Conservation (phyloP, 305 asterid genomes). For the Andrographis paniculata region DNA sequence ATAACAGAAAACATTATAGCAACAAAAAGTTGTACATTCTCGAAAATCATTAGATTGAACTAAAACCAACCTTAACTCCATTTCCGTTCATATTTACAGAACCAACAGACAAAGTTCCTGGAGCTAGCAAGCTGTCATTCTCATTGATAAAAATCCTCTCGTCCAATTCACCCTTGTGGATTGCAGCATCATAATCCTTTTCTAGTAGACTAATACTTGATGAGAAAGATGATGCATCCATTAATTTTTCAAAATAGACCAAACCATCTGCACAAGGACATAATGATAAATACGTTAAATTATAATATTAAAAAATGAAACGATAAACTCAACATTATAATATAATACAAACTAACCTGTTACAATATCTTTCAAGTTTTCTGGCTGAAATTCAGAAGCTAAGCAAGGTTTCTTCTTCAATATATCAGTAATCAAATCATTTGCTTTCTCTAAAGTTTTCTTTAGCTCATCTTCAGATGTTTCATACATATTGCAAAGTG, state of each 20-base stretch:
- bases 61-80: slow-evolving; percentile 65
- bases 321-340: slow-evolving; percentile 3
- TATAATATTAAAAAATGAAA: slow-evolving; percentile 8
- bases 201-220: slow-evolving; percentile 55
- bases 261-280: slow-evolving; percentile 57
- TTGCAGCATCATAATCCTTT: slow-evolving; percentile 57
- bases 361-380: slow-evolving; percentile 49
- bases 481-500: slow-evolving; percentile 71
- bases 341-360: slow-evolving; percentile 42
- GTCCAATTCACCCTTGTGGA: slow-evolving; percentile 65
- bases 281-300: slow-evolving; percentile 14
- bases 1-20: slow-evolving; percentile 17
- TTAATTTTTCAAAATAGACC: slow-evolving; percentile 65
- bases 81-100: slow-evolving; percentile 39
- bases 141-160: slow-evolving; percentile 80
- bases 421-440: slow-evolving; percentile 46
- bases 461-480: slow-evolving; percentile 79
- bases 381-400: slow-evolving; percentile 55
- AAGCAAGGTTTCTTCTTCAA: slow-evolving; percentile 48
- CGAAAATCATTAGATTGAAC: slow-evolving; percentile 10
- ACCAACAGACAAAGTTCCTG: slow-evolving; percentile 81
- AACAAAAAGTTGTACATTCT: slow-evolving; percentile 11
- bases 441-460: slow-evolving; percentile 59
- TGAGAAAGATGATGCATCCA: slow-evolving; percentile 59
- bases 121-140: slow-evolving; percentile 74